These are phyloP conservation scores for Plasmodium vinckei DNA, from an alignment of 169 alveolate genomes.

Conservation along the genomic window DNA sequence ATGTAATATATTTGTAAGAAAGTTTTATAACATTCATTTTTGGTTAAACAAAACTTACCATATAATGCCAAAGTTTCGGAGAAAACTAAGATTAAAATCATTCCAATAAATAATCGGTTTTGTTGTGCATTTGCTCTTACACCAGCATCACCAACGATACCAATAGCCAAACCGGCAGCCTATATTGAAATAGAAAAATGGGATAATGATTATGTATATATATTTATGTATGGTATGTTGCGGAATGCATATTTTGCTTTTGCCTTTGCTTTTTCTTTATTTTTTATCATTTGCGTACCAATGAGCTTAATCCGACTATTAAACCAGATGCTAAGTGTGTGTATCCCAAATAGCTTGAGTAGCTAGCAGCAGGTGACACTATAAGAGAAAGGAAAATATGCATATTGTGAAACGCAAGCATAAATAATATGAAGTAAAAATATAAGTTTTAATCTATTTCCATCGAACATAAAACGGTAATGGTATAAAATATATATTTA, in stretches of 20 bases:
- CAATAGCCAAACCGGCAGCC: conserved; percentile 99
- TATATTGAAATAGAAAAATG: conserved; percentile 52
- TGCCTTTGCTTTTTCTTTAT: conserved; percentile 69
- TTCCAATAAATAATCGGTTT: conserved; percentile 98
- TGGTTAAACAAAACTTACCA: conserved; percentile 85
- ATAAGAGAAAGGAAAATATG: conserved; percentile 2
- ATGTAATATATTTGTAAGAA: background rate
- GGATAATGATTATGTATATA: conserved; percentile 1
- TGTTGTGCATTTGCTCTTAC: conserved; percentile 99
- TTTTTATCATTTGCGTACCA: conserved; percentile 77
- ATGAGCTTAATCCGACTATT: conserved; percentile 94
- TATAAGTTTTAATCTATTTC: too few relatives aligned
- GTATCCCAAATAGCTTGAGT: conserved; percentile 93
- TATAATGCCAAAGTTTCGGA: conserved; percentile 99
- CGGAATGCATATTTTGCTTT: conserved; percentile 43
- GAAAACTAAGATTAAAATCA: conserved; percentile 98
- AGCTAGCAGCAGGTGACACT: conserved; percentile 80
- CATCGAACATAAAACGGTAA: too few relatives aligned
- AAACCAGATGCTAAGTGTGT: conserved; percentile 97
- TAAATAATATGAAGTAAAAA: too few relatives aligned
- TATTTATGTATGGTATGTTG: background rate
- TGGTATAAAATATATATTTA: too few relatives aligned
- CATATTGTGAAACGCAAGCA: background rate
- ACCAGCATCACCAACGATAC: conserved; percentile 99
- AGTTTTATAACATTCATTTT: background rate